phyloP scores from a whole-genome alignment of 495 filamentous ascomycete genomes.

The Penicillium ucsense region DNA sequence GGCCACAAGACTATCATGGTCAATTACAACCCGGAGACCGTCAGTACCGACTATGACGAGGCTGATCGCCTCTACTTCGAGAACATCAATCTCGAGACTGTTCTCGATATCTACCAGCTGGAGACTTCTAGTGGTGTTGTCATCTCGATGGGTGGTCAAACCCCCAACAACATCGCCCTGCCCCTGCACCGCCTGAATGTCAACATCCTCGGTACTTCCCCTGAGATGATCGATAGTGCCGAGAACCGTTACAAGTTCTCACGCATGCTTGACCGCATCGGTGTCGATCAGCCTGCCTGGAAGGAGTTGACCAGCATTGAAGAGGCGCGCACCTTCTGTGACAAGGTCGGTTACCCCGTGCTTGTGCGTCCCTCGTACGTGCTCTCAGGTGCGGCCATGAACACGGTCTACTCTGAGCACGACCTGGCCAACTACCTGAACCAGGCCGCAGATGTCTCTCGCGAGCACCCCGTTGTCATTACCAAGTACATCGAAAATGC shows the following conservation, averaged over 20 bases:
- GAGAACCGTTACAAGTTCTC: slow-evolving; percentile 99
- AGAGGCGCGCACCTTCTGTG: slow-evolving; percentile 76
- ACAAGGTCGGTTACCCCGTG: slow-evolving; percentile 85
- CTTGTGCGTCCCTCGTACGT: slow-evolving; percentile 95
- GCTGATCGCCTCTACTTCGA: slow-evolving; percentile 95
- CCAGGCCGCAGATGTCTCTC: slow-evolving; percentile 85
- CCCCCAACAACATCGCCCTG: slow-evolving; percentile 95
- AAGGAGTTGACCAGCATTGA: slow-evolving; percentile 91
- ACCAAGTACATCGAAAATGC: slow-evolving; percentile 98
- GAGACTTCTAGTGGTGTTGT: slow-evolving; percentile 85
- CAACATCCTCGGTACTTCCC: slow-evolving; percentile 87
- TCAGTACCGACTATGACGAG: slow-evolving; percentile 93
- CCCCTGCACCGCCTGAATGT: slow-evolving; percentile 81
- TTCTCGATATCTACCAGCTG: slow-evolving; percentile 90
- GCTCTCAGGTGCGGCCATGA: slow-evolving; percentile 96
- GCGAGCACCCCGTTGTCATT: slow-evolving; percentile 96
- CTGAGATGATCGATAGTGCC: slow-evolving; percentile 96
- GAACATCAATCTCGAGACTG: slow-evolving; percentile 90
- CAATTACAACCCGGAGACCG: slow-evolving; percentile 93
- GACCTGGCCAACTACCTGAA: slow-evolving; percentile 86
- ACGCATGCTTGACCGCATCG: slow-evolving; percentile 88
- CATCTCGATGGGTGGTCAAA: slow-evolving; percentile 96
- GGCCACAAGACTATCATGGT: slow-evolving; percentile 97
- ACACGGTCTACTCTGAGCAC: slow-evolving; percentile 87
- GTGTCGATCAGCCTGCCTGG: slow-evolving; percentile 93